Evolutionary conservation across 129 eudicot species (phyloP), one percentile per base, ranked within the genome.

Genomic region (Flaveria robusta): DNA sequence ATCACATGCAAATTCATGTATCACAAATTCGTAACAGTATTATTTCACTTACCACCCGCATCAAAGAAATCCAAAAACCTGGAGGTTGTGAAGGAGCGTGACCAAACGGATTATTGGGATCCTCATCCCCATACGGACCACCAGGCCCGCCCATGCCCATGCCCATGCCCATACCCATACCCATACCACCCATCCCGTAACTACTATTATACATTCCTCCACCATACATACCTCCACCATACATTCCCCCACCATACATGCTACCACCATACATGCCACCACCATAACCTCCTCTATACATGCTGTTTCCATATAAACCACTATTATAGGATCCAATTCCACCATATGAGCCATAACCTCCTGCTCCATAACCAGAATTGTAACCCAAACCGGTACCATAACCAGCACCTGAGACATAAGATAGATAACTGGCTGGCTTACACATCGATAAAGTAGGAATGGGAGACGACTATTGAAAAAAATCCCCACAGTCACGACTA

Each of bases 41-140:
- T 68, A 22, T 55, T 47, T 6, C n/a, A 62, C 93, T 88, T 84
- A 94, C 98, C 91, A 94, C 98, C 34, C 88, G 93, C 89, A 94
- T 85, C 50, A 94, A 80, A 23, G 98, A 94, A 68, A 94, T 77
- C 98, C 98, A 94, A 79, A 94, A 94, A n/a, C 93, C 87, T 27
- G 98, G 98, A 58, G 98, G 98, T 18, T 88, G 81, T 74, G 98
- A 55, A 20, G 98, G 98, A 49, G 84, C 85, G 6, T 19, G 31
- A 45, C 96, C 92, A 77, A 74, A 90, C 67, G 98, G 98, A 77
- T 89, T 88, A 74, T 94, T 94, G 59, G 98, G 98, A 84, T 94
- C 98, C 68, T 90, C 92, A 27, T 87, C 89, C 18, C 91, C 97
- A 79, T 77, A 84, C 27, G 97, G 98, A 67, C 96, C 96, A 41